A percentile compares a stretch with the other conserved stretches of the same genome.
These are phyloP conservation scores for Vitis rupestris DNA, from an alignment of 164 flowering plant genomes.

Conservation along the genomic window DNA sequence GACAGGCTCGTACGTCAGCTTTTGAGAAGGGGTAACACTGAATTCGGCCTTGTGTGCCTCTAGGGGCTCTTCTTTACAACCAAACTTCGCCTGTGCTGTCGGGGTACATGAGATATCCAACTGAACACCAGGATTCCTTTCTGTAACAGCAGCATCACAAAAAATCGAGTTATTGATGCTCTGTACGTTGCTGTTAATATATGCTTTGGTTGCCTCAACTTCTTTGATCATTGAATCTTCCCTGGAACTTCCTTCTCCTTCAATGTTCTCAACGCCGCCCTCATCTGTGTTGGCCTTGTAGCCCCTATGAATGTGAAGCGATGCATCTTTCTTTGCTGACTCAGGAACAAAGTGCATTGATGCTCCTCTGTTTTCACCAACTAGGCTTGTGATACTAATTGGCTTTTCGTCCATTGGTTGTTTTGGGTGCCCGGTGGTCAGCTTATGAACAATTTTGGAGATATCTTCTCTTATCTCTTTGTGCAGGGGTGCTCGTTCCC, in stretches of 20 bases:
- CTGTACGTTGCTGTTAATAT: conserved; percentile 66
- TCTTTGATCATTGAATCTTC: conserved; percentile 23
- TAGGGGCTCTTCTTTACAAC: conserved; percentile 6
- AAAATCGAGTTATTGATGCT: conserved; percentile 70
- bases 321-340: conserved; percentile 31
- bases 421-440: conserved; percentile 24
- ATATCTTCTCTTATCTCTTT: conserved; percentile 43
- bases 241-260: conserved; percentile 34
- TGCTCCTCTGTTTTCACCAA: conserved; percentile 90
- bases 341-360: conserved; percentile 50
- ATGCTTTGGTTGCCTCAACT: conserved; percentile 29
- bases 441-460: conserved; percentile 35
- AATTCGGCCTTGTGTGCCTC: conserved; percentile 41
- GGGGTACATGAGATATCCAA: conserved; percentile 12
- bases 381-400: conserved; percentile 47
- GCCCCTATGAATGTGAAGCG: conserved; percentile 56
- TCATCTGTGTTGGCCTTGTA: conserved; percentile 57
- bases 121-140: conserved; percentile 66
- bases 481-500: conserved; percentile 25
- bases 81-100: conserved; percentile 20
- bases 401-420: conserved; percentile 26
- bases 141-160: conserved; percentile 41
- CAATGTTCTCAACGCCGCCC: conserved; percentile 35
- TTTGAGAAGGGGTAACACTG: conserved; percentile 33
- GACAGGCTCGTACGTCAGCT: conserved; percentile 34